Conservation (phyloP, 768 basidiomycete species). For the Nevesoporus exiguus region DNA sequence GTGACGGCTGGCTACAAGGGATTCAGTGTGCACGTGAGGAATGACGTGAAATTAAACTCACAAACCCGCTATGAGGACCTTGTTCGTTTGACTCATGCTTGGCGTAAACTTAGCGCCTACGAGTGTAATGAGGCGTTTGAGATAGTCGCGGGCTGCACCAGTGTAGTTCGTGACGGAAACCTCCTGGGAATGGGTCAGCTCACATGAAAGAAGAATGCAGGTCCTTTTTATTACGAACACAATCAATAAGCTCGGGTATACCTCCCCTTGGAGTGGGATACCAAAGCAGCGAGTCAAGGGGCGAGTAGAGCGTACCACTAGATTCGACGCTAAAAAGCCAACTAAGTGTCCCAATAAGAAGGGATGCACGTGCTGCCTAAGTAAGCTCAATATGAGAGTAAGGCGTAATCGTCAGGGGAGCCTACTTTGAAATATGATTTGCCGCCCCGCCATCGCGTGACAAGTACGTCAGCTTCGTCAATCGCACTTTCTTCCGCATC, state of each 20-base stretch:
- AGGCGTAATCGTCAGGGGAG: no score
- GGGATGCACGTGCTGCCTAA: conserved; percentile 51
- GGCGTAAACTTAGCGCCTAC: conserved; percentile 83
- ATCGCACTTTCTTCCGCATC: conserved; percentile 35
- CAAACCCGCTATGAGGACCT: conserved; percentile 81
- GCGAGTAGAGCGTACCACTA: conserved; percentile 54
- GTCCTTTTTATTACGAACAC: conserved; percentile 44
- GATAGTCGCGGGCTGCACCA: conserved; percentile 80
- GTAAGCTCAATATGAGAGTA: neutral
- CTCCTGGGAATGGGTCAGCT: conserved; percentile 40
- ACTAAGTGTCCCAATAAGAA: conserved; percentile 64
- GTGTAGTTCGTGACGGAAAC: conserved; percentile 90
- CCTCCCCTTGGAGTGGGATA: conserved; percentile 70
- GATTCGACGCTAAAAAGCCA: conserved; percentile 84
- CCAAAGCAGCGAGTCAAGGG: conserved; percentile 76
- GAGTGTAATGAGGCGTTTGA: conserved; percentile 73
- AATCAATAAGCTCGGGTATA: conserved; percentile 55
- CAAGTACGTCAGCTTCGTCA: conserved; percentile 62
- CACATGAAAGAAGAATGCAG: neutral
- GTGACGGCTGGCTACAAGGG: conserved; percentile 33
- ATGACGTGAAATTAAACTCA: conserved; percentile 37
- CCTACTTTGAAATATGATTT: conserved; percentile 67
- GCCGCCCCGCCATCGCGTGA: conserved; percentile 69
- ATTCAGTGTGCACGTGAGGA: neutral
- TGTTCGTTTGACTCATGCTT: conserved; percentile 74